phyloP scores from a whole-genome alignment of 495 filamentous ascomycete species.

The Penicillium nucicola region DNA sequence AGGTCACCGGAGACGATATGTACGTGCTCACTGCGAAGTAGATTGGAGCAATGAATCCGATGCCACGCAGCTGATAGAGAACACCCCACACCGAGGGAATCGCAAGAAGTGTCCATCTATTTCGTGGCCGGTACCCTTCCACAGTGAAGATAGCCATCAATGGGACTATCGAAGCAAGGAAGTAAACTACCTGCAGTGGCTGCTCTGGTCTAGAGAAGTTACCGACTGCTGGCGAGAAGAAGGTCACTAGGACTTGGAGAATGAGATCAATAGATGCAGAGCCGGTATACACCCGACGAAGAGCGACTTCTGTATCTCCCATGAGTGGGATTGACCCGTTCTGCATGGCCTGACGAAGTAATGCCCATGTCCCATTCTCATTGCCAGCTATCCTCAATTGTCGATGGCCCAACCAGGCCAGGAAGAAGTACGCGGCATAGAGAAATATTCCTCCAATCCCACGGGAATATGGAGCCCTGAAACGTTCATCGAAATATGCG shows the following conservation, averaged over 20 bases:
- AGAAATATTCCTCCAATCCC: neutral
- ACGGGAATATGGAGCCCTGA: constrained; percentile 1
- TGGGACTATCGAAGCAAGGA: constrained; percentile 10
- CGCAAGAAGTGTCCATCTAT: constrained; percentile 12
- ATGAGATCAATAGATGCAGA: constrained; percentile 2
- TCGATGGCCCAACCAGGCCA: constrained; percentile 7
- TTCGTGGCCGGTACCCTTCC: constrained; percentile 13
- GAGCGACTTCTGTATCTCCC: neutral
- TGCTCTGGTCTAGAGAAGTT: constrained; percentile 4
- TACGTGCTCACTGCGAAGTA: constrained; percentile 9
- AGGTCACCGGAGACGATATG: neutral
- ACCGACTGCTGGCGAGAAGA: constrained; percentile 10
- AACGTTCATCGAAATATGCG: constrained; percentile 12
- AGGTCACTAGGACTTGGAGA: constrained; percentile 3
- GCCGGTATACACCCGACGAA: constrained; percentile 9
- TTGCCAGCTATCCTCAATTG: constrained; percentile 2
- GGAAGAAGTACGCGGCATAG: constrained; percentile 3
- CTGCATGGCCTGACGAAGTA: constrained; percentile 3
- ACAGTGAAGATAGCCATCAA: constrained; percentile 15
- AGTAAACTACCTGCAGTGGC: constrained; percentile 12
- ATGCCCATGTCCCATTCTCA: constrained; percentile 6
- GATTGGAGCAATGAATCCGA: constrained; percentile 16
- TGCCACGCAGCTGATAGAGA: constrained; percentile 16
- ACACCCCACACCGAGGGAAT: constrained; percentile 12
- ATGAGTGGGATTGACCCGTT: neutral